A percentile compares a stretch with the other conserved stretches of the same genome.
phyloP scores from a whole-genome alignment of 805 yeast genomes.

The Ogataea methanolica region DNA sequence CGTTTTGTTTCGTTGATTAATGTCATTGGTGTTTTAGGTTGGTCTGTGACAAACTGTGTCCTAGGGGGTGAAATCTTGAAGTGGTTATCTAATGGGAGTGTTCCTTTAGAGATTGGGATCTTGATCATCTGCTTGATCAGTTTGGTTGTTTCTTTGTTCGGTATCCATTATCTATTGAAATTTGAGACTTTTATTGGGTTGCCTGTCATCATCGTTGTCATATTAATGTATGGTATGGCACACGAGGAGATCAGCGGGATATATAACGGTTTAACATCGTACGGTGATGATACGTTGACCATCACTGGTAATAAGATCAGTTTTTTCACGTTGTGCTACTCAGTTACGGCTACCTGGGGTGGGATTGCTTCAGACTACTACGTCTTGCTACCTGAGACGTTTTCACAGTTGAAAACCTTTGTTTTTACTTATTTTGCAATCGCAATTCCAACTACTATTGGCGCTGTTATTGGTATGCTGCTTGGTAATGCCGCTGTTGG shows the following conservation, averaged over 20 bases:
- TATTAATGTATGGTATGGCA: slow-evolving; percentile 61
- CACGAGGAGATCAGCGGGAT: slow-evolving; percentile 34
- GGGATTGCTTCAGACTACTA: slow-evolving; percentile 83
- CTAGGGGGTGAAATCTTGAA: slow-evolving; percentile 82
- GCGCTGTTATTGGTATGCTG: slow-evolving; percentile 69
- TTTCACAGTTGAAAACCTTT: slow-evolving; percentile 52
- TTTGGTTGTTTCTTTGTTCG: slow-evolving; percentile 67
- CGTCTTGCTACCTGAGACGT: slow-evolving; percentile 70
- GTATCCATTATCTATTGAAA: slow-evolving; percentile 64
- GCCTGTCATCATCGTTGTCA: slow-evolving; percentile 64
- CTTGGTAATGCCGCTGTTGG: slow-evolving; percentile 61
- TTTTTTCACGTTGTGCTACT: slow-evolving; percentile 67
- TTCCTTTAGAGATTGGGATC: slow-evolving; percentile 73
- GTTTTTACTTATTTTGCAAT: slow-evolving; percentile 62
- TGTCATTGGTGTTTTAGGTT: slow-evolving; percentile 77
- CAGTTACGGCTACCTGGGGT: slow-evolving; percentile 88
- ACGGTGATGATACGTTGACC: slow-evolving; percentile 34
- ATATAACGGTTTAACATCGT: slow-evolving; percentile 34
- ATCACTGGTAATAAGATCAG: slow-evolving; percentile 66
- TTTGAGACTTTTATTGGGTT: slow-evolving; percentile 65
- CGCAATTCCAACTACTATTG: slow-evolving; percentile 67
- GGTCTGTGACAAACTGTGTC: slow-evolving; percentile 90
- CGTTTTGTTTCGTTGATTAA: slow-evolving; percentile 69
- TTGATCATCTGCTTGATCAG: slow-evolving; percentile 62
- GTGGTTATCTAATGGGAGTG: slow-evolving; percentile 56